A percentile compares a stretch with the other conserved stretches of the same genome.
Conservation (phyloP, 495 filamentous ascomycete genomes). For the Neurospora sp. region DNA sequence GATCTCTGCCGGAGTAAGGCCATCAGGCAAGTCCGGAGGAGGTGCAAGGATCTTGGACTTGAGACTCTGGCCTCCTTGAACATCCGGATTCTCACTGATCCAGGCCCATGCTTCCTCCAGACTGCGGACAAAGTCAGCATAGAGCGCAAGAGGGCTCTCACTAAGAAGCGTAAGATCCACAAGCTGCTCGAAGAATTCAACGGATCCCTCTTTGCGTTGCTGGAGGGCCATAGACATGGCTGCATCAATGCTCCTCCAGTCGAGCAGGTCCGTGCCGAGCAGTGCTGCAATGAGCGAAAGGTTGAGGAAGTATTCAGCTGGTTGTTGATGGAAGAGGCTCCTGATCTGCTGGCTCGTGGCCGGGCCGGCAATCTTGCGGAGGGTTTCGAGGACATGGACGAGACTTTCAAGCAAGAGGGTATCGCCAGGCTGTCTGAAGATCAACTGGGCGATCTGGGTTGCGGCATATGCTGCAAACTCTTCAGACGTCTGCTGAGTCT, state of each 20-base stretch:
- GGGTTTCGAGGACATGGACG: slow-evolving; percentile 65
- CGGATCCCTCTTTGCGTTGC: slow-evolving; percentile 53
- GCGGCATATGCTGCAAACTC: slow-evolving; percentile 57
- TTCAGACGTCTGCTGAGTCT: slow-evolving; percentile 49
- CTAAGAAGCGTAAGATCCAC: slow-evolving; percentile 68
- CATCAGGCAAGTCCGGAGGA: slow-evolving; percentile 34
- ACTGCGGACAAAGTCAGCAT: slow-evolving; percentile 78
- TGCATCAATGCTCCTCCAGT: slow-evolving; percentile 70
- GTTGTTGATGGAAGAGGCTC: slow-evolving; percentile 51
- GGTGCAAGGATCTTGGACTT: slow-evolving; percentile 62
- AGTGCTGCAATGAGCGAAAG: slow-evolving; percentile 66
- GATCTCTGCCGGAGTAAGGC: slow-evolving; percentile 12
- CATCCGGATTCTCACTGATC: slow-evolving; percentile 61
- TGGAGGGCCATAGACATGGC: slow-evolving; percentile 61
- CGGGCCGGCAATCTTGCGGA: slow-evolving; percentile 68
- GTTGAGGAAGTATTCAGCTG: slow-evolving; percentile 69
- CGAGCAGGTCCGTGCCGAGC: slow-evolving; percentile 60
- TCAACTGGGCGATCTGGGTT: slow-evolving; percentile 55
- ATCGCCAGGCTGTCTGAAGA: slow-evolving; percentile 46
- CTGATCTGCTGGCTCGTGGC: slow-evolving; percentile 61
- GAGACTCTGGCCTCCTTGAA: slow-evolving; percentile 55
- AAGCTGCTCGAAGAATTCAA: slow-evolving; percentile 66
- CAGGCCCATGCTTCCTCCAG: slow-evolving; percentile 72
- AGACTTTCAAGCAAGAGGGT: slow-evolving; percentile 72
- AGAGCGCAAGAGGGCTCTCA: slow-evolving; percentile 62